Percentiles rank a stretch among this genome's conserved stretches.
phyloP scores from a whole-genome alignment of 495 filamentous ascomycete species.

The Viridothelium virens region DNA sequence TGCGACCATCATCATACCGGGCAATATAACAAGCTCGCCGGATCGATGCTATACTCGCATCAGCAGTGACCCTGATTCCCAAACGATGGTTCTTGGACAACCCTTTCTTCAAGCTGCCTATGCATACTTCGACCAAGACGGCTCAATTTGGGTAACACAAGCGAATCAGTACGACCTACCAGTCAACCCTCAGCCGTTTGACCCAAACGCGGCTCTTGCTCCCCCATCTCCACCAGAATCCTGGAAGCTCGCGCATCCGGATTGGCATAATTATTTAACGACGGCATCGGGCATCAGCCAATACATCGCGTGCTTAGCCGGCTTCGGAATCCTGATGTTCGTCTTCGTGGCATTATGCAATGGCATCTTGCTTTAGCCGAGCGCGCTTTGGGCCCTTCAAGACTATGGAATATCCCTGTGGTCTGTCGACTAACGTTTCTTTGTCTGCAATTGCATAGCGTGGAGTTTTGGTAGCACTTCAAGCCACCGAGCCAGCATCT shows the following conservation, averaged over 20 bases:
- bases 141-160: background rate
- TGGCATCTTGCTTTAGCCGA: background rate
- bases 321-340: background rate
- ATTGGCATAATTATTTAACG: slow-evolving; percentile 7
- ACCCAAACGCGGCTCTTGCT: slow-evolving; percentile 3
- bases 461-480: background rate
- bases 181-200: slow-evolving; percentile 7
- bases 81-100: background rate
- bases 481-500: background rate
- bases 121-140: background rate
- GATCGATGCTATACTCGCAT: background rate
- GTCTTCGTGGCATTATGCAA: slow-evolving; percentile 7
- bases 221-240: background rate
- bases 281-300: background rate
- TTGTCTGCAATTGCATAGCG: background rate
- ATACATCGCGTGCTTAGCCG: slow-evolving; percentile 1
- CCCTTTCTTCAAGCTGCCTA: slow-evolving; percentile 4
- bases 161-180: slow-evolving; percentile 7
- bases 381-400: background rate
- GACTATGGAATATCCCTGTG: background rate
- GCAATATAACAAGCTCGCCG: background rate
- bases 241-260: slow-evolving; percentile 4
- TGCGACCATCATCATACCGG: background rate
- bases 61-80: background rate
- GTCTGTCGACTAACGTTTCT: background rate